Evolutionary conservation across 441 rosid species (phyloP).

Genomic region (Sinapis alba): DNA sequence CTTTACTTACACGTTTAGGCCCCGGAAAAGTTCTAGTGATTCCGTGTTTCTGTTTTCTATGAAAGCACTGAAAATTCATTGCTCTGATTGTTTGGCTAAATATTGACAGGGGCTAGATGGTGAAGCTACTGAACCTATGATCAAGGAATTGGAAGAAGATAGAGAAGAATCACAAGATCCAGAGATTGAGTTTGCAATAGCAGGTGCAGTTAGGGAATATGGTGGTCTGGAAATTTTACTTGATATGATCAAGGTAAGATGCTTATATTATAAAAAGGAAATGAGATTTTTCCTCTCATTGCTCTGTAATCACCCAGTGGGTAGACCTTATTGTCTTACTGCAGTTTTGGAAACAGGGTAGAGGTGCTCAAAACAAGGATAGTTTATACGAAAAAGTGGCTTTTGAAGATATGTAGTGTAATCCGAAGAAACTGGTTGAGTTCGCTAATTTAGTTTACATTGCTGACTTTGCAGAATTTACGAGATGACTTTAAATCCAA

Average conservation of each 20-base stretch:
- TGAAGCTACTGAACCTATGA: conserved; percentile 99
- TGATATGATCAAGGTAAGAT: conserved; percentile 89
- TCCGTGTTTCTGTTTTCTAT: conserved; percentile 8
- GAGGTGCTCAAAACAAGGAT: conserved; percentile 12
- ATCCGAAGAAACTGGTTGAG: conserved; percentile 17
- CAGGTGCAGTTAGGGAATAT: conserved; percentile 95
- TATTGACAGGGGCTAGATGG: conserved; percentile 95
- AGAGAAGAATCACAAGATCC: conserved; percentile 99
- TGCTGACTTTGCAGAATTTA: conserved; percentile 59
- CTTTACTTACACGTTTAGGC: conserved; percentile 13
- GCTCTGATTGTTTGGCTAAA: conserved; percentile 22
- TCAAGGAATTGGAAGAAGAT: conserved; percentile 99
- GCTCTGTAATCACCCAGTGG: conserved; percentile 19
- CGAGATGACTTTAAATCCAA: conserved; percentile 97
- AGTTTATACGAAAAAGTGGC: conserved; percentile 15
- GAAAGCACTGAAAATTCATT: conserved; percentile 10
- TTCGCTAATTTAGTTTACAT: conserved; percentile 26
- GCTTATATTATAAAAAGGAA: conserved; percentile 19
- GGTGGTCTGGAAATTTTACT: conserved; percentile 96
- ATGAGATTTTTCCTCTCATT: conserved; percentile 11
- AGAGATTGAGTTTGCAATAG: conserved; percentile 98
- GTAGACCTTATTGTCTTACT: conserved; percentile 12
- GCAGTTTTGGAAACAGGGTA: conserved; percentile 16
- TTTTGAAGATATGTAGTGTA: conserved; percentile 8
- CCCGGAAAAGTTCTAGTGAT: not conserved